Base-by-base conservation (phyloP, 495 filamentous ascomycete species). In the Aspergillus steynii region DNA sequence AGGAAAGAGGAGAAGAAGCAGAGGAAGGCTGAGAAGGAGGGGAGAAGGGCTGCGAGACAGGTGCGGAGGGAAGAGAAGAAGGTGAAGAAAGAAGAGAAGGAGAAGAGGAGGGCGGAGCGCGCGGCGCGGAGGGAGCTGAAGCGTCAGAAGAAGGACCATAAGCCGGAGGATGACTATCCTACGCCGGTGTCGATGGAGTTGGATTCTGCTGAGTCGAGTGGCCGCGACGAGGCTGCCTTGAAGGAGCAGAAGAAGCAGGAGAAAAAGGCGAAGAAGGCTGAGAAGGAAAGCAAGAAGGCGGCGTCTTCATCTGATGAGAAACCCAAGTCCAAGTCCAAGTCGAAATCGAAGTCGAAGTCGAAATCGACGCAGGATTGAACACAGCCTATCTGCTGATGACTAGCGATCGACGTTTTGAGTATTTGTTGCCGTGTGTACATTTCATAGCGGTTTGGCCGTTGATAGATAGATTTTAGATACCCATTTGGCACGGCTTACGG, bases 151-250 rank as follows among this genome's bases (percentile, higher is more conserved):
- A 63, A 68, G 56, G 56, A 59, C 45, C 52, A 61, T 25, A 59
- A 58, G 8, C 56, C 60, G 5, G 72, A 75, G 48, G 72, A 70
- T 10, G 69, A 74, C 37, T 79, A 77, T 61, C 74, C 76, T 27
- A 77, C 75, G n/a, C 75, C 76, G n/a, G 51, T 65, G 47, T 75
- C 74, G 53, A 79, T 67, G 6, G 76, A 75, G 15, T 58, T 49
- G 29, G 75, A 74, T 26, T 56, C 52, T 59, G 55, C 50, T 31
- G 62, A 65, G 28, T 56, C 50, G 50, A 65, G 53, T 48, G 59
- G 47, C 26, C 56, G 49, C 6, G 69, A 70, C 9, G 57, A 63
- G 26, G 34, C 55, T 29, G 63, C 66, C 25, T 27, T 55, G 31
- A 61, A 70, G 27, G 68, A 74, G 52, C 53, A 59, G 54, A 56